Evolutionary conservation across 352 stramenopile species (phyloP).

Genomic region (Phytophthora tubulina): DNA sequence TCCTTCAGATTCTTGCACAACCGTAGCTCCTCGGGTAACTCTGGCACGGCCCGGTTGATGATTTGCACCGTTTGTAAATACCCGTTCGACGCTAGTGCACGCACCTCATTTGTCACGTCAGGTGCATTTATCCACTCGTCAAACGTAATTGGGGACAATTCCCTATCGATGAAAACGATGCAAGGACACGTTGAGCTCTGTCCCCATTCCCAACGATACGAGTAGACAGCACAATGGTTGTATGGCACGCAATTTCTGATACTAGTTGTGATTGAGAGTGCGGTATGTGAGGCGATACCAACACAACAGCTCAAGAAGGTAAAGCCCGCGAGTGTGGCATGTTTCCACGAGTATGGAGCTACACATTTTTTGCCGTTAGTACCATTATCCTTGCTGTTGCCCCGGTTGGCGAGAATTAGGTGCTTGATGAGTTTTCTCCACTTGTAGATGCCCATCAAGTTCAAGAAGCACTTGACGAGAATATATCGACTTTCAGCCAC

Average conservation of each 20-base stretch:
- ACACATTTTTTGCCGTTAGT: neutral
- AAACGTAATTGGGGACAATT: slow-evolving; percentile 26
- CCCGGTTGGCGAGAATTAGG: neutral
- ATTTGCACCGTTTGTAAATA: slow-evolving; percentile 42
- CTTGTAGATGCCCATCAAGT: neutral
- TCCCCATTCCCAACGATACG: slow-evolving; percentile 49
- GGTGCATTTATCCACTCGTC: slow-evolving; percentile 38
- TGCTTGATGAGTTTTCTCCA: slow-evolving; percentile 1
- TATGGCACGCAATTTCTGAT: slow-evolving; percentile 13
- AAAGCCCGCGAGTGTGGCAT: neutral
- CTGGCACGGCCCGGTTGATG: slow-evolving; percentile 36
- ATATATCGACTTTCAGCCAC: neutral
- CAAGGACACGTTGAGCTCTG: slow-evolving; percentile 5
- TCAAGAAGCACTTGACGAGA: slow-evolving; percentile 1
- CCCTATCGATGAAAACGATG: slow-evolving; percentile 29
- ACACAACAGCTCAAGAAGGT: neutral
- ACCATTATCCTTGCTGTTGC: neutral
- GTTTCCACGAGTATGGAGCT: neutral
- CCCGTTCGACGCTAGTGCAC: slow-evolving; percentile 30
- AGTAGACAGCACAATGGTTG: slow-evolving; percentile 48
- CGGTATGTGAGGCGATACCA: neutral
- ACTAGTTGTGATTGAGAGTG: neutral
- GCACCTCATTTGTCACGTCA: slow-evolving; percentile 34
- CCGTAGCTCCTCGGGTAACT: slow-evolving; percentile 38
- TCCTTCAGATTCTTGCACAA: slow-evolving; percentile 36